Evolutionary conservation across 169 alveolate species (phyloP).

Genomic region (Besnoitia besnoiti): DNA sequence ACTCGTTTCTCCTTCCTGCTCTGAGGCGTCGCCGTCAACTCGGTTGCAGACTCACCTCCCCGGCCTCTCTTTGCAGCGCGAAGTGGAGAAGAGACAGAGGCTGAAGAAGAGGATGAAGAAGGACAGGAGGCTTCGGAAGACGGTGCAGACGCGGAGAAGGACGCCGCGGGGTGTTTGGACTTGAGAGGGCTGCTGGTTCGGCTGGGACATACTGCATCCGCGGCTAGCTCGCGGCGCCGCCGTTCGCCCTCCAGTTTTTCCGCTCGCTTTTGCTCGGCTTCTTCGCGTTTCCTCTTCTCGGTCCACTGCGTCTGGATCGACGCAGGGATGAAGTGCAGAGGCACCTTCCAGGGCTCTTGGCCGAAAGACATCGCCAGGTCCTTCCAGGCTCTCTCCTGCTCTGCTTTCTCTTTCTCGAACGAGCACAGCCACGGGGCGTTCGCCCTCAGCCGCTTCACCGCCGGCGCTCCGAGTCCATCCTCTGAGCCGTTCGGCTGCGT

Average conservation of each 20-base stretch:
- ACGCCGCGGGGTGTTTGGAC: neutral
- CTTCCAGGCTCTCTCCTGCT: neutral
- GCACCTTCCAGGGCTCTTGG: neutral
- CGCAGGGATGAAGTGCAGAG: neutral
- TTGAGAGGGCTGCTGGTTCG: neutral
- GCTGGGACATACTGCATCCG: neutral
- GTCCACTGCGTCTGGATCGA: conserved; percentile 15
- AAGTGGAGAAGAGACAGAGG: neutral
- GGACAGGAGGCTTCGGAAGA: neutral
- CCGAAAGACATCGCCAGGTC: neutral
- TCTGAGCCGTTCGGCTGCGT: neutral
- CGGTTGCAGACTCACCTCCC: neutral
- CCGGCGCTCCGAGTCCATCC: neutral
- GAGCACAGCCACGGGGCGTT: neutral
- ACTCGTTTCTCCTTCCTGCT: neutral
- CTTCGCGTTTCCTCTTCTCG: neutral
- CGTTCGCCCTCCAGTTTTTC: neutral
- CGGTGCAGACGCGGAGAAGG: neutral
- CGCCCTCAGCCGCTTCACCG: neutral
- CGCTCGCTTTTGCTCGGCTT: neutral
- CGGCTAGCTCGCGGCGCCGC: neutral
- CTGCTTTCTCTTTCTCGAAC: neutral
- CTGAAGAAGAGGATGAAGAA: neutral
- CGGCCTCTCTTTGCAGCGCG: neutral
- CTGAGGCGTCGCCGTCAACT: neutral